Evolutionary conservation across 73 alveolate species (phyloP).

Genomic region (Effrenium voratum): DNA sequence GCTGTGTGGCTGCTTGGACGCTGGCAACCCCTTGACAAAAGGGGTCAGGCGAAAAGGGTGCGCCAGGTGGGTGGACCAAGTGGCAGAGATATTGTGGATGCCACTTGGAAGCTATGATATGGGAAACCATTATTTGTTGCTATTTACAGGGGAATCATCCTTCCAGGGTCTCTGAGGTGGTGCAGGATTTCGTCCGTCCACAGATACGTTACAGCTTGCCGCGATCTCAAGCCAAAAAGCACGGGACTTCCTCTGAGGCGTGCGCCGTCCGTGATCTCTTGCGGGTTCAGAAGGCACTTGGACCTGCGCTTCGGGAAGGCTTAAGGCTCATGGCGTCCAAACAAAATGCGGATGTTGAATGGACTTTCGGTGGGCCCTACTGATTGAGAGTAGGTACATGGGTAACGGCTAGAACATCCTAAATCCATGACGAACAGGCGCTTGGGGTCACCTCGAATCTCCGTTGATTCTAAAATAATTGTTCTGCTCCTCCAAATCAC

Average conservation of each 20-base stretch:
- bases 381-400: not conserved
- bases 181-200: not conserved
- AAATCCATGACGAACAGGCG: not conserved
- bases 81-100: too few species aligned
- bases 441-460: not conserved
- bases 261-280: slow-evolving; percentile 45
- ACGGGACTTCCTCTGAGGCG: not conserved
- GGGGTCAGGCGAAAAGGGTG: too few species aligned
- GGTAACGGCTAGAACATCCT: not conserved
- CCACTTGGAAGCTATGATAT: too few species aligned
- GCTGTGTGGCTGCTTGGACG: too few species aligned
- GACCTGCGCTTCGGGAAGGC: slow-evolving; percentile 25
- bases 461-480: too few species aligned
- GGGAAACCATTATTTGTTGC: too few species aligned
- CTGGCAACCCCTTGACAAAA: too few species aligned
- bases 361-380: not conserved
- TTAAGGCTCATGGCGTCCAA: not conserved
- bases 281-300: slow-evolving; percentile 78
- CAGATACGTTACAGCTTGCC: too few species aligned
- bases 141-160: too few species aligned
- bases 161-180: not conserved
- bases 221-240: not conserved
- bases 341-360: not conserved
- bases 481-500: too few species aligned
- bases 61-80: too few species aligned